Evolutionary conservation across 495 filamentous ascomycete species (phyloP).

Genomic region (Sordaria brevicollis): DNA sequence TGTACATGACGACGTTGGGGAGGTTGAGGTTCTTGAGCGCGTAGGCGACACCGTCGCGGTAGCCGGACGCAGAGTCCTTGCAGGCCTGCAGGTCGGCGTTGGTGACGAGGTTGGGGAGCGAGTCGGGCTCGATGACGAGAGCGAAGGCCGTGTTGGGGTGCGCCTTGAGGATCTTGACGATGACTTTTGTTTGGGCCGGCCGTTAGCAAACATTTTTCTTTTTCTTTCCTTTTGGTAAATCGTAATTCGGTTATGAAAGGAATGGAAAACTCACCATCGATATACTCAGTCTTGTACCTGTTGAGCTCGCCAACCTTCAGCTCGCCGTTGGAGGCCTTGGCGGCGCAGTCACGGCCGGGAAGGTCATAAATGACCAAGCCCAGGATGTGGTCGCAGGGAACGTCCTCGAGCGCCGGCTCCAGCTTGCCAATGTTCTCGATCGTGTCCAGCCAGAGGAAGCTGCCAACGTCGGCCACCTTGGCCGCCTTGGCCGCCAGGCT

Average conservation of each 20-base stretch:
- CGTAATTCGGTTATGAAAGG: not conserved
- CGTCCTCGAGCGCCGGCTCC: slow-evolving; percentile 44
- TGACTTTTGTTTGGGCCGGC: slow-evolving; percentile 35
- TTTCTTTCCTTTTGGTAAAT: not conserved
- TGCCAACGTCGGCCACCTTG: slow-evolving; percentile 53
- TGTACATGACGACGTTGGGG: slow-evolving; percentile 72
- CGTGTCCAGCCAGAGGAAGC: slow-evolving; percentile 60
- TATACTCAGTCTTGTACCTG: slow-evolving; percentile 59
- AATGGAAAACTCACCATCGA: slow-evolving; percentile 43
- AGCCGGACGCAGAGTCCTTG: slow-evolving; percentile 49
- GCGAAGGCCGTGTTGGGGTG: slow-evolving; percentile 44
- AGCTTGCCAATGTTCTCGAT: slow-evolving; percentile 51
- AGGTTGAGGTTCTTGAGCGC: slow-evolving; percentile 62
- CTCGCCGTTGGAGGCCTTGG: slow-evolving; percentile 68
- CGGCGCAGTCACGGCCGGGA: slow-evolving; percentile 69
- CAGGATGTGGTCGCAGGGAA: slow-evolving; percentile 44
- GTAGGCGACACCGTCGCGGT: slow-evolving; percentile 61
- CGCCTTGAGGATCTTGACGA: slow-evolving; percentile 44
- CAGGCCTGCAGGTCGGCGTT: slow-evolving; percentile 57
- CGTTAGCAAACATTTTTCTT: slow-evolving; percentile 29
- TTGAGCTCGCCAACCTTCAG: slow-evolving; percentile 51
- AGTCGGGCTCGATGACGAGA: slow-evolving; percentile 64
- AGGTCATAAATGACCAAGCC: slow-evolving; percentile 70
- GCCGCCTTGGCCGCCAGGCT: slow-evolving; percentile 30
- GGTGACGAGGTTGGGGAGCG: slow-evolving; percentile 71